Evolutionary conservation across 257 asterid species (phyloP).

Genomic region (Agastache rugosa): DNA sequence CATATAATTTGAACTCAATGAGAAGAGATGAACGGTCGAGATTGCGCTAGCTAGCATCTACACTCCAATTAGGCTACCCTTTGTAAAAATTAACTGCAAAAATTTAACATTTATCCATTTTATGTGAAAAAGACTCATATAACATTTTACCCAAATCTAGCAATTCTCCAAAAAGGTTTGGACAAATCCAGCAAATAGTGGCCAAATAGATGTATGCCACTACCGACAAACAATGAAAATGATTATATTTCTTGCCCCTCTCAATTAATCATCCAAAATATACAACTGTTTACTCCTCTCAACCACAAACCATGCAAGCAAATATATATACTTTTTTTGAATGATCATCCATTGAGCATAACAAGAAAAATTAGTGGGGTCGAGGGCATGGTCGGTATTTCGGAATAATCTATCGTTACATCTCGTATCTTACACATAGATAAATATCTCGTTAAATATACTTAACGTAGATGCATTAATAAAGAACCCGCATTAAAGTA

Average conservation of each 20-base stretch:
- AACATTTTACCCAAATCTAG: conserved; percentile 8
- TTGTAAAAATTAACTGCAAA: no score
- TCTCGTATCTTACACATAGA: no score
- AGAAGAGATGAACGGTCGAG: no score
- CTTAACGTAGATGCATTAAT: no score
- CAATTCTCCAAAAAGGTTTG: conserved; percentile 8
- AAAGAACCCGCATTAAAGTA: no score
- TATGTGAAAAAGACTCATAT: neutral
- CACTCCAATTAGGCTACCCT: no score
- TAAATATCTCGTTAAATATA: neutral
- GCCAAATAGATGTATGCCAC: neutral
- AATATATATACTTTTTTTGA: neutral
- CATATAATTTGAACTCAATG: no score
- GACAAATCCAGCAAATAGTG: conserved; percentile 35
- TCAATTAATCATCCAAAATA: conserved; percentile 29
- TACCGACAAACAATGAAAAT: conserved; percentile 37
- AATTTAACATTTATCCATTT: no score
- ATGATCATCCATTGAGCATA: neutral
- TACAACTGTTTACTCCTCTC: conserved; percentile 25
- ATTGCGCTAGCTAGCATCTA: no score
- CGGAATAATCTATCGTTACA: neutral
- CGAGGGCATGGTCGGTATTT: neutral
- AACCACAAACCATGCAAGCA: neutral
- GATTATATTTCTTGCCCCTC: conserved; percentile 27
- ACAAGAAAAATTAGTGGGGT: neutral